These are phyloP conservation scores for Metschnikowia baotianmanensis DNA, from an alignment of 805 yeast genomes.

Conservation along the genomic window DNA sequence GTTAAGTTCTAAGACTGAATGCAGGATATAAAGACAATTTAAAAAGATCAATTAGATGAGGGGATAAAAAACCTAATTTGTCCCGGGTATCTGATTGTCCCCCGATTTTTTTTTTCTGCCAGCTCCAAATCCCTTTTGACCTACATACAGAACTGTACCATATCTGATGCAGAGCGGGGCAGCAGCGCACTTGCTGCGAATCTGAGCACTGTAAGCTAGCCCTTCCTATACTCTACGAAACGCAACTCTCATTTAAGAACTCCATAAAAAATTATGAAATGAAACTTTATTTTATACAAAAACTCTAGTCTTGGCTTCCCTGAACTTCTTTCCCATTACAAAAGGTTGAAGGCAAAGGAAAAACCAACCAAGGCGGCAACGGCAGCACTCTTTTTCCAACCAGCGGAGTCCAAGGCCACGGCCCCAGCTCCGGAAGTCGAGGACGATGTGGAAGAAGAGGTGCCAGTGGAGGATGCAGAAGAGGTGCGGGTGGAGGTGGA, in stretches of 20 bases:
- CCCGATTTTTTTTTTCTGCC: no score
- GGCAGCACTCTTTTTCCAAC: constrained; percentile 39
- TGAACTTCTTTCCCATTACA: constrained; percentile 5
- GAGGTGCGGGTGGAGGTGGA: constrained; percentile 10
- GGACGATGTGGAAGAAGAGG: constrained; percentile 11
- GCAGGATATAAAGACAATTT: no score
- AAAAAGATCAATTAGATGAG: no score
- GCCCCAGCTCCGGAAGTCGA: constrained; percentile 20
- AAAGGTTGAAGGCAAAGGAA: constrained; percentile 32
- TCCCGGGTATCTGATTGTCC: no score
- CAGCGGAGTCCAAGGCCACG: constrained; percentile 20
- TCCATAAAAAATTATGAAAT: no score
- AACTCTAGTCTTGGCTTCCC: not conserved
- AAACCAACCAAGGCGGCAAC: constrained; percentile 37
- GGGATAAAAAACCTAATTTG: no score
- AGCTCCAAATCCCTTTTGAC: no score
- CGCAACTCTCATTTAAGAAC: no score
- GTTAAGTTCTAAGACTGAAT: no score
- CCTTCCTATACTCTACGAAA: no score
- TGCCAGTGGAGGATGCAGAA: constrained; percentile 8
- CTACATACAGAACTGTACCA: not conserved
- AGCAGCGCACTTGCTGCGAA: constrained; percentile 1
- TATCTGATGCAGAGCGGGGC: not conserved
- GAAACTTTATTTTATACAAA: no score
- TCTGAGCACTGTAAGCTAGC: no score